Conservation (phyloP, 495 filamentous ascomycete genomes). For the Paragyromitra xinjiangensis region DNA sequence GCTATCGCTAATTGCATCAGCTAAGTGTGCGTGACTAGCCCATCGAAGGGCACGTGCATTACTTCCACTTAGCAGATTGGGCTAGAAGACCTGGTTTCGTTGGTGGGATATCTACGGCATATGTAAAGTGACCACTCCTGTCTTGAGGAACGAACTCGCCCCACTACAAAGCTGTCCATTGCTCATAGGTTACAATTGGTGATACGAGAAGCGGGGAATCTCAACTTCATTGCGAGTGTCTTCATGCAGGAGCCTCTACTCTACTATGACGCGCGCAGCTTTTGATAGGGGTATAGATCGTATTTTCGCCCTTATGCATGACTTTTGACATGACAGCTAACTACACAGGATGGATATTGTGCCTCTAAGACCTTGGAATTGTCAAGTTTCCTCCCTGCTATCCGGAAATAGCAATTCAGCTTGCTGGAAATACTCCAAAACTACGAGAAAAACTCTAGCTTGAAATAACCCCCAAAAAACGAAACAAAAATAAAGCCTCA, state of each 20-base stretch:
- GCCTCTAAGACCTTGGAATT: too few relatives aligned
- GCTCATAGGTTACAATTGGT: background rate
- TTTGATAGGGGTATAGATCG: background rate
- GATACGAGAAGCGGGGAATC: background rate
- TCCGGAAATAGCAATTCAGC: too few relatives aligned
- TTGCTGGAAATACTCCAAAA: too few relatives aligned
- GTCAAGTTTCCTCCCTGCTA: too few relatives aligned
- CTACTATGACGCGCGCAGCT: background rate
- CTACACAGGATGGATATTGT: too few relatives aligned
- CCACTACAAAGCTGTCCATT: background rate
- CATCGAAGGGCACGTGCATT: background rate
- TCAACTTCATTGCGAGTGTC: background rate
- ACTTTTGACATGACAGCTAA: background rate
- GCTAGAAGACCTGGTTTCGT: too few relatives aligned
- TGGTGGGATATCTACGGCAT: too few relatives aligned
- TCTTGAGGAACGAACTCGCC: too few relatives aligned
- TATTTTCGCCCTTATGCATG: background rate
- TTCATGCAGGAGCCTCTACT: background rate
- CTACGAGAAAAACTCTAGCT: too few relatives aligned
- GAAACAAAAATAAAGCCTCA: background rate
- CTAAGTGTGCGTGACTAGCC: background rate
- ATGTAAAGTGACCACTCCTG: too few relatives aligned
- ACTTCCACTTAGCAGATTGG: background rate
- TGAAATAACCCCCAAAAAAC: background rate
- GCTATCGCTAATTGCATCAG: background rate